Percentiles rank a stretch among this genome's conserved stretches.
These are phyloP conservation scores for Cucurbita pepo DNA, from an alignment of 306 rosid genomes.

Conservation along the genomic window DNA sequence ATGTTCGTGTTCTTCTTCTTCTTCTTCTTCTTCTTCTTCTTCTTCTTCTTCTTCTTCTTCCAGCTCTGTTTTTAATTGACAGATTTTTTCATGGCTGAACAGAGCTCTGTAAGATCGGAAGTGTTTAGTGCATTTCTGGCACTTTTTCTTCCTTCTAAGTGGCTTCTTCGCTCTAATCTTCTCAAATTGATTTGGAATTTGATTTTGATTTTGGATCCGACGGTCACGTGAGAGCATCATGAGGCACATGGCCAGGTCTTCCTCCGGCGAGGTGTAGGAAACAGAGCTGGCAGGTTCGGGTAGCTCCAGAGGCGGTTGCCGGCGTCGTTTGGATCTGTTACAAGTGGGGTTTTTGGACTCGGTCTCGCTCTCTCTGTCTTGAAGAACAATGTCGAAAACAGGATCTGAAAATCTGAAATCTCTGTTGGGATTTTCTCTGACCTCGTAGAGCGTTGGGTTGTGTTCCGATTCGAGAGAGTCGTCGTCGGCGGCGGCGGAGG, in stretches of 20 bases:
- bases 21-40: background rate
- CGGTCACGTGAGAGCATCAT: slow-evolving; percentile 68
- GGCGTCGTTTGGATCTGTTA: slow-evolving; percentile 61
- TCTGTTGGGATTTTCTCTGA: slow-evolving; percentile 63
- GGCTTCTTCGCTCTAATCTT: slow-evolving; percentile 14
- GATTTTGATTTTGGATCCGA: slow-evolving; percentile 19
- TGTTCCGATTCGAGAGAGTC: background rate
- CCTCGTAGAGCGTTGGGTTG: slow-evolving; percentile 21
- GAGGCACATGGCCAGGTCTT: slow-evolving; percentile 63
- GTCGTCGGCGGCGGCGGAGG: background rate
- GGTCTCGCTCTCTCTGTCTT: slow-evolving; percentile 77
- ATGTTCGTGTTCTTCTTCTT: too few species aligned
- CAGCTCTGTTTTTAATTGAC: background rate
- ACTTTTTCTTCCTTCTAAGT: slow-evolving; percentile 28
- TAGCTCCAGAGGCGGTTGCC: slow-evolving; percentile 3
- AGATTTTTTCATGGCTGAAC: slow-evolving; percentile 41
- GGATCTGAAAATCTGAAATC: slow-evolving; percentile 49
- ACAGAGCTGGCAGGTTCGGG: slow-evolving; percentile 42
- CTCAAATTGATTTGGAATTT: background rate
- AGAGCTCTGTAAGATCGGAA: slow-evolving; percentile 58
- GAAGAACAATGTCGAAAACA: slow-evolving; percentile 39
- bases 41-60: slow-evolving; percentile 6
- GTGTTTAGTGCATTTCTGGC: slow-evolving; percentile 34
- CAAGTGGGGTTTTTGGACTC: slow-evolving; percentile 68
- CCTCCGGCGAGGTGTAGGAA: slow-evolving; percentile 50